Evolutionary conservation across 805 yeast species (phyloP).

Genomic region (Zygosaccharomyces lentus): DNA sequence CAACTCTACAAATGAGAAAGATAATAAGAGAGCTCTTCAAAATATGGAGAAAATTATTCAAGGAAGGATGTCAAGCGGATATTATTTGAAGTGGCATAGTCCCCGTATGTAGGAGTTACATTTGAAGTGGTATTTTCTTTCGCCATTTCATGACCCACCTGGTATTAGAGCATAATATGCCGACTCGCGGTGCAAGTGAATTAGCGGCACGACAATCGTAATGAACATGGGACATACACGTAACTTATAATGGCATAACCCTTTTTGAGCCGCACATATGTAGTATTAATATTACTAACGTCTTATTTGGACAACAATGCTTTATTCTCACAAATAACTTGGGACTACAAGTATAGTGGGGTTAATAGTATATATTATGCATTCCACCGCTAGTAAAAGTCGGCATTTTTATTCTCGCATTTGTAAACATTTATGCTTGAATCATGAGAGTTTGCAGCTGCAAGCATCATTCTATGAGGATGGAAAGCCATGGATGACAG

Average conservation of each 20-base stretch:
- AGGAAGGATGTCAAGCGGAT: too few relatives aligned
- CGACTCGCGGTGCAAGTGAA: too few relatives aligned
- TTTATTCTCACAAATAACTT: constrained; percentile 1
- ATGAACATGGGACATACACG: too few relatives aligned
- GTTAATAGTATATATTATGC: not conserved
- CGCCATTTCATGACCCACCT: not conserved
- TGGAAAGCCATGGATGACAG: constrained; percentile 72
- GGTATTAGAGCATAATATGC: too few relatives aligned
- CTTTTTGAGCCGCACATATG: too few relatives aligned
- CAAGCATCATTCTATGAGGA: constrained; percentile 93
- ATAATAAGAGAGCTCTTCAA: not conserved
- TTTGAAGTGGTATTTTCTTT: not conserved
- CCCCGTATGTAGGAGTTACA: too few relatives aligned
- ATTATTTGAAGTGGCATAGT: too few relatives aligned
- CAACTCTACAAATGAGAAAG: not conserved
- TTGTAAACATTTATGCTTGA: constrained; percentile 61
- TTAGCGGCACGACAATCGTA: too few relatives aligned
- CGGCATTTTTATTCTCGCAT: constrained; percentile 38
- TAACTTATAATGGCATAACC: too few relatives aligned
- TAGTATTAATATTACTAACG: too few relatives aligned
- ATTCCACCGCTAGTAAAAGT: constrained; percentile 9
- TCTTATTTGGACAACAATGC: not conserved
- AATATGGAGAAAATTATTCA: too few relatives aligned
- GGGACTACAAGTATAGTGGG: not conserved
- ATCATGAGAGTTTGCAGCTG: constrained; percentile 78